Evolutionary conservation across 2,329 filamentous ascomycete genomes (phyloP).

Genomic region (Hymenoscyphus salicellus): DNA sequence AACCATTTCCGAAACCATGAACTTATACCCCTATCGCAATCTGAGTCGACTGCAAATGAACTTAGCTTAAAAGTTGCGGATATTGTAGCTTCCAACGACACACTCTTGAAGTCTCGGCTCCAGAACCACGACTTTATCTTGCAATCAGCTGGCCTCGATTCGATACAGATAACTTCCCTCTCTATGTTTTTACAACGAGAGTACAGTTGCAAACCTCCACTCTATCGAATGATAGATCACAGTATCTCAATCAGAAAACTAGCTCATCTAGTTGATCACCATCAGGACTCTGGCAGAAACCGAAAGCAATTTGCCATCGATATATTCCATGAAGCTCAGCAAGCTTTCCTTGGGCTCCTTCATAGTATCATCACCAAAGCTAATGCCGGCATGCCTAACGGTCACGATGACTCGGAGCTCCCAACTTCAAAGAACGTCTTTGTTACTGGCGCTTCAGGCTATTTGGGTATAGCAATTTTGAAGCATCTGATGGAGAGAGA

Average conservation of each 20-base stretch:
- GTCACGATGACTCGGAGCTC: background rate
- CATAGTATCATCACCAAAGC: background rate
- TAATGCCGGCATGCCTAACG: background rate
- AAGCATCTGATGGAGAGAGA: background rate
- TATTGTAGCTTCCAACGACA: background rate
- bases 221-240: background rate
- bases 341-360: background rate
- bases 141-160: background rate
- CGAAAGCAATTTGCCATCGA: background rate
- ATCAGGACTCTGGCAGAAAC: background rate
- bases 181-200: background rate
- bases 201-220: background rate
- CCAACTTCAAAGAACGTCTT: background rate
- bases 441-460: background rate
- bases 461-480: background rate
- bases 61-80: background rate
- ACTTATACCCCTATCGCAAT: background rate
- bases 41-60: background rate
- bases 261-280: background rate
- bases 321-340: background rate
- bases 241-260: background rate
- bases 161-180: background rate
- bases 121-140: background rate
- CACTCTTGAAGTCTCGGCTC: background rate
- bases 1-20: background rate